Base-by-base conservation (phyloP, 345 rosid species). In the Cardiospermum halicacabum region DNA sequence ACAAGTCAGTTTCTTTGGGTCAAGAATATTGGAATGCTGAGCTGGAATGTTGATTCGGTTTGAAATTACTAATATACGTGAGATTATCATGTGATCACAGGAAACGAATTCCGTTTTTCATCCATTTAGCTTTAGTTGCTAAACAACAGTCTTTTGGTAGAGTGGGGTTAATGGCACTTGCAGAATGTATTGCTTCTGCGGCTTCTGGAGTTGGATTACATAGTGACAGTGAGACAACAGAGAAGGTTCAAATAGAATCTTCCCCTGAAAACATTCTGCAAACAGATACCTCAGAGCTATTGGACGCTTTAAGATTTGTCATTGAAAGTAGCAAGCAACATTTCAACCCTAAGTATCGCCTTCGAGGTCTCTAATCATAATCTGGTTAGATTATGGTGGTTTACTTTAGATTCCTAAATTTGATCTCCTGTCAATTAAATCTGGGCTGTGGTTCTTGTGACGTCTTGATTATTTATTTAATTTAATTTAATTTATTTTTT, bases 241-340 rank as follows among this genome's bases (percentile, higher is more conserved):
- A 73, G 73, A 72, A 62, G 65, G 68, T 56, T 48, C 43, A 56
- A 27, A 50, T 27, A 67, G 77, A 82, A 54, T 68, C 67, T 58
- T 69, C 71, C 62, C 37, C 43, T 51, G 77, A 71, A 48, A 66
- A 34, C 37, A 27, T 71, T 66, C 68, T 62, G 25, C 65, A 54
- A 51, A 64, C 65, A 64, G 78, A 80, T 50, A 76, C 72, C 73
- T 51, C 76, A 32, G 78, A 71, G 71, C 62, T 92, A 47, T 72
- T 92, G 73, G 94, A 86, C 69, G 73, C 76, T 75, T 62, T 92
- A 72, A 84, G 89, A 80, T 89, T 70, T 82, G 82, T 89, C 72
- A 79, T 84, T 55, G 89, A 88, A 75, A 89, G 85, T 89, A 83
- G 98, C 90, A 89, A 86, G 72, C 97, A 83, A 57, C 97, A 92